Base-by-base conservation (phyloP, 176 grass and related monocot species). In the Eleusine coracana region DNA sequence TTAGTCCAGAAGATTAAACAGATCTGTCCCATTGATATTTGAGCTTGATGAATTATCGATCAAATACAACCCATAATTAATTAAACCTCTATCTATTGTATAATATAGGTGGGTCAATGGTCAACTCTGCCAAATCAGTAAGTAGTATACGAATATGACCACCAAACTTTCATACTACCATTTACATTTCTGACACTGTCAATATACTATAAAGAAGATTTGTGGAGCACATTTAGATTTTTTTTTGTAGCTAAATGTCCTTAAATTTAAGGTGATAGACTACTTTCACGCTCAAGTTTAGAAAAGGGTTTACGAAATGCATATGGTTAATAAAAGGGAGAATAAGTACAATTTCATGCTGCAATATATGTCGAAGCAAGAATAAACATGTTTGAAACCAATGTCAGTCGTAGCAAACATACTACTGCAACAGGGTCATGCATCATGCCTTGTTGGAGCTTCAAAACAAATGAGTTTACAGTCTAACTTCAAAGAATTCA, bases 161-260 rank as follows among this genome's bases (percentile, higher is more conserved):
- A 58, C 5, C 14, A 16, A 77, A 36, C 44, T 52, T 16, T 52
- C 31, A 34, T 17, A 14, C 5, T 63, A 63, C 25, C 5, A 71
- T 42, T 65, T 3, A 27, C 56, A 59, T 23, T 59, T 23, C 56
- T 80, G 45, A 50, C 63, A 66, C 42, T 15, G 63, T 73, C 10
- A 52, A 29, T 49, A 73, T 70, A 72, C 20, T 52, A 40, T 23
- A 66, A 56, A 72, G 0, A 89, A 67, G 3, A 77, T 64, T 3
- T 71, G 15, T 46, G 71, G 21, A 20, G 14, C 20, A 46, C 51
- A 18, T 46, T 63, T 37, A 65, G 5, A n/a, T 27, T 36, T 2
- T 27, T 36, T 2, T 36, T 34, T 39, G 49, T 51, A 21, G 45
- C 2, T 54, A 44, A 27, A 72, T 27, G 13, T 65, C 34, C 42